These are phyloP conservation scores for Talaromyces piceae DNA, from an alignment of 2,329 filamentous ascomycete genomes.

Conservation along the genomic window DNA sequence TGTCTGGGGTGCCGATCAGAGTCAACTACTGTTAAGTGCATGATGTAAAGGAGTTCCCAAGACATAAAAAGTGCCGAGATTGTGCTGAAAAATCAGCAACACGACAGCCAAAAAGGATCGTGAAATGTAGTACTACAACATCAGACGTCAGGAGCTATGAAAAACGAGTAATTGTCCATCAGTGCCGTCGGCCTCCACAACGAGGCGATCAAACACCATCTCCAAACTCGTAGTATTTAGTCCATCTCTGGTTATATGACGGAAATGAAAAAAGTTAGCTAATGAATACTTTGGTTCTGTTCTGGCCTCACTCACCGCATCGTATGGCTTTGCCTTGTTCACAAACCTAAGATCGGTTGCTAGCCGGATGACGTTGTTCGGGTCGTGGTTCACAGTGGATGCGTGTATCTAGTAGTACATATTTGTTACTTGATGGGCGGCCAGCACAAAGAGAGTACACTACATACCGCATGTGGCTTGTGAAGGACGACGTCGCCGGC, in stretches of 20 bases:
- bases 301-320: conserved; percentile 28
- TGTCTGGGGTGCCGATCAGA: no score
- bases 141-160: no score
- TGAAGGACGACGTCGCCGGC: conserved; percentile 45
- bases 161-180: no score
- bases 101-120: no score
- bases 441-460: neutral
- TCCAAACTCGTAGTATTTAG: conserved; percentile 5
- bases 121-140: no score
- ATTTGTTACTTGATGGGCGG: neutral
- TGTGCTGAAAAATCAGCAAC: no score
- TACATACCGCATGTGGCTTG: conserved; percentile 30
- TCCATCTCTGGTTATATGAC: conserved; percentile 8
- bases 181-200: neutral
- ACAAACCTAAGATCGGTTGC: conserved; percentile 53
- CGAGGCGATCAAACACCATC: conserved; percentile 1
- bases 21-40: no score
- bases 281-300: neutral
- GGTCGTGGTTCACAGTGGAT: conserved; percentile 49
- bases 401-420: conserved; percentile 45
- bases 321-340: conserved; percentile 45
- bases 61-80: no score
- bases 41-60: no score
- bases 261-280: neutral
- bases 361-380: conserved; percentile 45